Evolutionary conservation across 176 grass and related monocot species (phyloP).

Genomic region (Saccharum officinarum): DNA sequence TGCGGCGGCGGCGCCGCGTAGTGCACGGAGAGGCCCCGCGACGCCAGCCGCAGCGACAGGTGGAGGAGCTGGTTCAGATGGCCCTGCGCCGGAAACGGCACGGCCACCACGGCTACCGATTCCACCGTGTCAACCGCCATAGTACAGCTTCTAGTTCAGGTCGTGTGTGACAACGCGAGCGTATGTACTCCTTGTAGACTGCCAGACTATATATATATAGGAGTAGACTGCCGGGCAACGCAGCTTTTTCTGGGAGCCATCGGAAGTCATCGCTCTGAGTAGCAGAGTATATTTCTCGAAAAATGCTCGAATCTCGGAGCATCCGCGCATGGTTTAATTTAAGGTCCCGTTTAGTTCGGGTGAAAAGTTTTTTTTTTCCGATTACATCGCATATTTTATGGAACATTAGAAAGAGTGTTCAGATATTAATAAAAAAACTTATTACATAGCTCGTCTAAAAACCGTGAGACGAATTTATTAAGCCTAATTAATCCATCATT

Average conservation of each 20-base stretch:
- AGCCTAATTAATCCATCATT: too few species aligned
- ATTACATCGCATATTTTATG: too few species aligned
- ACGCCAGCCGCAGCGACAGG: conserved; percentile 51
- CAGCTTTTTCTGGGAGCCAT: neutral
- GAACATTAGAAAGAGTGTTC: too few species aligned
- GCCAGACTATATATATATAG: neutral
- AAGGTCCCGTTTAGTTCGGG: too few species aligned
- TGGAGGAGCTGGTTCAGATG: conserved; percentile 74
- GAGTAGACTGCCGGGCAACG: too few species aligned
- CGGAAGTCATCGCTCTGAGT: neutral
- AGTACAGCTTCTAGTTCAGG: neutral
- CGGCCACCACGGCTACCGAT: conserved; percentile 49
- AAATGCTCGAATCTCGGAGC: neutral
- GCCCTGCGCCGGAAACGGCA: conserved; percentile 66
- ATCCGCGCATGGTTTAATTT: neutral
- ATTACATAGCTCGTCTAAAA: too few species aligned
- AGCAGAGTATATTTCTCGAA: neutral
- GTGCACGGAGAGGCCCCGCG: conserved; percentile 51
- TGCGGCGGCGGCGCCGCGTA: conserved; percentile 57
- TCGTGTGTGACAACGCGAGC: neutral
- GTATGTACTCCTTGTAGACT: neutral
- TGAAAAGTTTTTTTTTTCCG: too few species aligned
- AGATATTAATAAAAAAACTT: too few species aligned
- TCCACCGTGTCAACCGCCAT: neutral
- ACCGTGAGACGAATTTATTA: too few species aligned